Evolutionary conservation across 192 early-diverging fungal species (phyloP), one percentile per base, ranked within the genome.

Genomic region (Coemansia sp.): DNA sequence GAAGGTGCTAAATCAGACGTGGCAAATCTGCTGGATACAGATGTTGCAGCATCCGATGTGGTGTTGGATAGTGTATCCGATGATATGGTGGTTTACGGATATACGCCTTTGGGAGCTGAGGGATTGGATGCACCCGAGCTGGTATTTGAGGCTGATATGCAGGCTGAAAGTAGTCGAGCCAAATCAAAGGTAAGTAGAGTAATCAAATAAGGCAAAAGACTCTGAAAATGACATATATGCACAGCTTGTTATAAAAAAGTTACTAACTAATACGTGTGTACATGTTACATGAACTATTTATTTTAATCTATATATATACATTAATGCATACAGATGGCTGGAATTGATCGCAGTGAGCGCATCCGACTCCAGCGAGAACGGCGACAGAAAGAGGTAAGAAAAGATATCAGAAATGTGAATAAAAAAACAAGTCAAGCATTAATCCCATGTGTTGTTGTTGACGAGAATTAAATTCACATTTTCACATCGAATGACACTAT

Each of bases 121-220:
- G 47, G 48, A 8, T 22, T 67, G 47, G 60, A 75, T 35, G 58
- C 55, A 0, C 53, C 59, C 5, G 60, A 43, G 9, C 22, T 56
- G 60, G 37, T 46, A 6, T 75, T 67, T 28, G 72, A 75, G 19
- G 59, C 72, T 1, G 60, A 75, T n/a, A 18, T 51, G 11, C 54
- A 57, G 19, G n/a, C 14, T 6, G 52, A 27, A 18, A 46, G 46
- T 9, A 20, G 15, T 1, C 11, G 29, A 6, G 10, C 18, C 3
- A 38, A 14, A 34, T 19, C 40, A 14, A 41, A 39, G 39, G 57
- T 51, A 51, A 39, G 59, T 41, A 39, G n/a, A n/a, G n/a, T n/a
- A n/a, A n/a, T n/a, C n/a, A n/a, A n/a, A n/a, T n/a, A n/a, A n/a
- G n/a, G n/a, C n/a, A n/a, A n/a, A n/a, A n/a, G n/a, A n/a, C n/a